Base-by-base conservation (phyloP, 805 yeast genomes). In the Kuraishia hungarica region DNA sequence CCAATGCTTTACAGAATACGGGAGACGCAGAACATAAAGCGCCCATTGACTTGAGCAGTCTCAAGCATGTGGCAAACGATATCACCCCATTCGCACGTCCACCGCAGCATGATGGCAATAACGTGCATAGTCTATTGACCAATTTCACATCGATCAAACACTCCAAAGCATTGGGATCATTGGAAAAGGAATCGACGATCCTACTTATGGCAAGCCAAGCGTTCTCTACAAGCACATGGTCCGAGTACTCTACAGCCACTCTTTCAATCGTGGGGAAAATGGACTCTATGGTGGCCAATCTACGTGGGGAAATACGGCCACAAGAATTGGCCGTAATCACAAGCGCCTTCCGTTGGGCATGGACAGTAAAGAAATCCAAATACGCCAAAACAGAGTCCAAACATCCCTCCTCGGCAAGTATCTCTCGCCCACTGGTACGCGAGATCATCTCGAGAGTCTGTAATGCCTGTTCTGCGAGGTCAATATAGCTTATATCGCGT, bases 381-480 rank as follows among this genome's bases (percentile, higher is more conserved):
- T 83, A 89, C 62, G 80, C 81, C 50, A 94, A 68, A 58, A 89
- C 84, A 0, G 88, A 81, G 6, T 75, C 69, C 8, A 92, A 67
- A 8, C 91, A 86, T 46, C 86, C 85, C 55, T 81, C 78, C 21
- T 74, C 66, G 17, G 17, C 43, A 47, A 89, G 69, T 15, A 89
- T 74, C 28, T 73, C 77, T 48, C 69, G 65, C 1, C 85, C 80
- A 22, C 78, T 72, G 29, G 76, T 76, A 56, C 84, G 71, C 1
- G 91, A 82, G 17, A 87, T 81, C 66, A 81, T 74, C 64, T 86
- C 92, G 51, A 87, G 70, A 0, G 92, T 83, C 63, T 86, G 92
- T 48, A 91, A 70, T 0, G 91, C 90, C 68, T 92, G 97, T 65
- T 93, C 99, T 0, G 97, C 96, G 54, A 93, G 73, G 66, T 93